Evolutionary conservation across 2,329 filamentous ascomycete species (phyloP), one percentile per base, ranked within the genome.

Genomic region (Xylariales sp.): DNA sequence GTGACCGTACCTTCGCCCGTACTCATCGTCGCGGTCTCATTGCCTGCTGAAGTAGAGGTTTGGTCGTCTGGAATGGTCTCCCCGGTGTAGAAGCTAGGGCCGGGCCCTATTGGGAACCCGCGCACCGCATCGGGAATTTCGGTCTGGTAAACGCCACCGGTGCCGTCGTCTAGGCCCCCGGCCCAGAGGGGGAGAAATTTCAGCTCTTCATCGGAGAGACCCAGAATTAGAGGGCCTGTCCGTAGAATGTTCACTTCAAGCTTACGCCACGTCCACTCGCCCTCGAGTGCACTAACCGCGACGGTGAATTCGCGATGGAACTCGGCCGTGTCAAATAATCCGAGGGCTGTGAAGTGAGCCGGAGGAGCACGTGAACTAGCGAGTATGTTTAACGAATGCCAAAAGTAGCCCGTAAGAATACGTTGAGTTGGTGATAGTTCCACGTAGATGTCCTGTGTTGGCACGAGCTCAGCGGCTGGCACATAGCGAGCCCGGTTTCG

Each of bases 101-200:
- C 79, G 0, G 79, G 78, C 2, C 76, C 77, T 3, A 75, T 73
- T 0, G 75, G 73, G 9, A 65, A 34, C 1, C 74, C 75, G 23
- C 69, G 30, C 12, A 75, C 76, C 0, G 78, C 75, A 8, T 76
- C 75, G 0, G 79, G 78, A 1, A 78, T 71, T 0, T 64, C 39
- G 8, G 81, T 0, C 76, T 76, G 77, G 70, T 83, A 87, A 1
- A 86, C 83, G 14, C 81, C 83, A 2, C 84, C 85, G 0, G 80
- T 81, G 0, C 80, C 85, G 63, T 87, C 85, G 56, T 86, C 82
- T 36, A 83, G 77, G 1, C 85, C 90, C 3, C 86, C 89, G 0
- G 88, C 89, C 89, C 89, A 92, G 3, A 91, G 79, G 0, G 90
- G 89, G 3, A 92, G 81, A 69, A 84, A 91, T 64, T 86, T 86